Evolutionary conservation across 257 asterid species (phyloP), one percentile per base, ranked within the genome.

Genomic region (Solanum infundibuliforme): DNA sequence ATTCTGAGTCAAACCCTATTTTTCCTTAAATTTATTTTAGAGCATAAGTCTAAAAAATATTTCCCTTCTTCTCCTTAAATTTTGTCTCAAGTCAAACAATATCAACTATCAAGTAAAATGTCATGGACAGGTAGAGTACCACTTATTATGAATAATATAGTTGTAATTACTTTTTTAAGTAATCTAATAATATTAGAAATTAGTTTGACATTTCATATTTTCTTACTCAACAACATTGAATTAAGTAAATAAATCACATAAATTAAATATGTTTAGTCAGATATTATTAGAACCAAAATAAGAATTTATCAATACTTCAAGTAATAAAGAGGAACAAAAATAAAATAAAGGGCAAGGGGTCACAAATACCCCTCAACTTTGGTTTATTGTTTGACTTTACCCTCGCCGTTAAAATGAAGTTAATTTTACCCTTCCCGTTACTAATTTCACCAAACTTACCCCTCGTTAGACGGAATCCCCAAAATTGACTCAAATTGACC

Each of bases 1-100:
- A 13, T 48, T 14, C 0, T 2, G 3, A 48, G 3, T 48, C 7
- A 5, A 5, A 5, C 1, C 58, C 8, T 14, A 1, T 14, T 2
- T 48, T 13, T 48, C 18, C 20, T 46, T 46, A 46, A 46, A 13
- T 16, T 58, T 58, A 1, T 60, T 21, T 60, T 60, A 1, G n/a
- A 8, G 11, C 7, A 8, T 60, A 13, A 48, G 20, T 48, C 21
- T 48, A 0, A 13, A 46, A 52, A 55, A 18, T 18, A 2, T 18
- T 18, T 55, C 10, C 4, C 9, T 55, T 55, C 0, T 55, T 65
- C 72, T 25, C 8, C 0, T 65, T n/a, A 65, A 65, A 5, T 25
- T 65, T 5, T 65, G 16, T 25, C 4, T 2, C 29, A 4, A 65
- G 8, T 12, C 34, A 25, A 12, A 25, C 34, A 65, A 65, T 25